phyloP scores from a whole-genome alignment of 495 filamentous ascomycete species.

The Bryoglossum gracile region DNA sequence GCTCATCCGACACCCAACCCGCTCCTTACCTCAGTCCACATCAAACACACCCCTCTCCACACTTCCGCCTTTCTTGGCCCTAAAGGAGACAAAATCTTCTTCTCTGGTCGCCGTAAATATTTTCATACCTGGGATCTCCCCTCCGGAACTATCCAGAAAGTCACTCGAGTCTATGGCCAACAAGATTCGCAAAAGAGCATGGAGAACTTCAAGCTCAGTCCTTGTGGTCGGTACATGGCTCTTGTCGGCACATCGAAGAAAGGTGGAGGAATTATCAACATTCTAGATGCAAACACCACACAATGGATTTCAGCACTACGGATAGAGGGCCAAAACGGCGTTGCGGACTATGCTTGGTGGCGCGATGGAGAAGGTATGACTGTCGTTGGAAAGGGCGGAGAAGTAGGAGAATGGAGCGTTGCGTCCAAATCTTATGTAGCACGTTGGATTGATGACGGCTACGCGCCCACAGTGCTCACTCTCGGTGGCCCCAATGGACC shows the following conservation, averaged over 20 bases:
- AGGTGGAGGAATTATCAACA: slow-evolving; percentile 80
- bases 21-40: slow-evolving; percentile 79
- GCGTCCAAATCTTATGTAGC: slow-evolving; percentile 56
- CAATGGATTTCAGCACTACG: slow-evolving; percentile 87
- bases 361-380: slow-evolving; percentile 65
- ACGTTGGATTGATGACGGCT: slow-evolving; percentile 86
- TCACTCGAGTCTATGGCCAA: slow-evolving; percentile 70
- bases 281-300: slow-evolving; percentile 69
- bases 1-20: slow-evolving; percentile 72
- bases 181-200: slow-evolving; percentile 79
- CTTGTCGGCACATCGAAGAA: slow-evolving; percentile 70
- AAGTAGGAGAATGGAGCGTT: slow-evolving; percentile 87
- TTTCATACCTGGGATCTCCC: slow-evolving; percentile 91
- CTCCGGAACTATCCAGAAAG: slow-evolving; percentile 72
- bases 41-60: slow-evolving; percentile 70
- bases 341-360: slow-evolving; percentile 92
- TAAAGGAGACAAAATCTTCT: slow-evolving; percentile 61
- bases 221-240: slow-evolving; percentile 78
- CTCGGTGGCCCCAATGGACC: slow-evolving; percentile 60
- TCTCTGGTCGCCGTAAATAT: slow-evolving; percentile 79
- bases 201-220: slow-evolving; percentile 81
- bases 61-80: slow-evolving; percentile 68
- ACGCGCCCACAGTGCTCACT: slow-evolving; percentile 71
- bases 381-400: slow-evolving; percentile 76
- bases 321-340: slow-evolving; percentile 71